Conservation (phyloP, 179 eudicot genomes). For the Amaranthus tricolor region DNA sequence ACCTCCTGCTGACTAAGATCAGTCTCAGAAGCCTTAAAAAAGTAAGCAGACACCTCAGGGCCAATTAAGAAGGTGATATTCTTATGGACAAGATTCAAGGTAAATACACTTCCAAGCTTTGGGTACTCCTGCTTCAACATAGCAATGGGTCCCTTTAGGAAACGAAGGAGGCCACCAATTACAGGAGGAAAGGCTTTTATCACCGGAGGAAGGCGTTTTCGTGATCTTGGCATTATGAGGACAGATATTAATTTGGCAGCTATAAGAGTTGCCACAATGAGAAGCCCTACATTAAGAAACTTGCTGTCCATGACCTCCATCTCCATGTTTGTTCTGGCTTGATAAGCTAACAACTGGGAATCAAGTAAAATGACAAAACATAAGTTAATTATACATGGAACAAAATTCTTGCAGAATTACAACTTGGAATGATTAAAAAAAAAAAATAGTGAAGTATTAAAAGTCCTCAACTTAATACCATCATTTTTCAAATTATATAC, state of each 20-base stretch:
- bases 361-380: not conserved
- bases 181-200: constrained; percentile 54
- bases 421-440: not conserved
- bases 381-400: not conserved
- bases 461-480: not conserved
- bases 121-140: constrained; percentile 80
- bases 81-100: constrained; percentile 63
- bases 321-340: constrained; percentile 23
- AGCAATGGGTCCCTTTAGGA: constrained; percentile 72
- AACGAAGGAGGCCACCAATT: constrained; percentile 66
- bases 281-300: constrained; percentile 52
- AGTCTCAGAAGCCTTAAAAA: constrained; percentile 83
- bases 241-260: constrained; percentile 63
- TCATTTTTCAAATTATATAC: not conserved
- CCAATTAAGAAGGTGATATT: constrained; percentile 85
- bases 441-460: not conserved
- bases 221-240: constrained; percentile 48
- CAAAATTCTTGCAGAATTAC: not conserved
- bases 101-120: constrained; percentile 80
- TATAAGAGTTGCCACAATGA: constrained; percentile 54
- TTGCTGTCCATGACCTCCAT: constrained; percentile 33
- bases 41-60: constrained; percentile 88
- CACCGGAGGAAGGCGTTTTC: constrained; percentile 73
- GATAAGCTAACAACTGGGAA: constrained; percentile 11
- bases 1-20: constrained; percentile 95